Evolutionary conservation across 352 stramenopile genomes (phyloP), one percentile per base, ranked within the genome.

Genomic region (Phytophthora litchii): DNA sequence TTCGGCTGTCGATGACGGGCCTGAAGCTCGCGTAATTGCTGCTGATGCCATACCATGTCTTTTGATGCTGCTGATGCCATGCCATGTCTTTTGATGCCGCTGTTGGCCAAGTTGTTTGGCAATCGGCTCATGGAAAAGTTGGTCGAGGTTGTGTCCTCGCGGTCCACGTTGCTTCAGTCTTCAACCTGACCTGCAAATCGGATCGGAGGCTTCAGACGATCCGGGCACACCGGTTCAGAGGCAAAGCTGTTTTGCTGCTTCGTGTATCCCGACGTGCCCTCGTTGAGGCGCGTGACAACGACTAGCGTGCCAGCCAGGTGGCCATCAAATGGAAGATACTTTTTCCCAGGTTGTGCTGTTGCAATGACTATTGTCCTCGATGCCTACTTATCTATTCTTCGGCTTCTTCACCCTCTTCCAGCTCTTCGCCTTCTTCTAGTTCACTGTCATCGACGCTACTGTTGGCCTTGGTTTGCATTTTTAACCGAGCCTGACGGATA

Each of bases 401-500:
- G 9, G 41, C 31, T 46, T 58, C 56, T 55, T 67, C 54, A 19
- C 67, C 71, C 47, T 78, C 76, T 54, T 85, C 77, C 8, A 71
- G 49, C 12, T 86, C 69, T 25, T 90, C 80, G 9, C 78, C 82
- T 20, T 91, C 82, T 46, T 91, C 82, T 4, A 87, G 64, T 29
- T 89, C 79, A 12, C 68, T 76, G 19, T 83, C 67, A 10, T 78
- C 50, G 0, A 23, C 32, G 19, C 38, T 45, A 20, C 54, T 56
- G 31, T 75, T 74, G 21, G 60, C 58, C 41, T 85, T 83, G 10
- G 49, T 62, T 48, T 78, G 60, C 11, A 91, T 65, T 64, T 89
- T 89, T 10, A 85, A 59, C 20, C 80, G 64, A 14, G 82, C 82
- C 31, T 88, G 72, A 8, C 82, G 80, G 29, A 90, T 92, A 50